These are phyloP conservation scores for Alternaria sp. DNA, from an alignment of 2,329 filamentous ascomycete species.

Conservation along the genomic window DNA sequence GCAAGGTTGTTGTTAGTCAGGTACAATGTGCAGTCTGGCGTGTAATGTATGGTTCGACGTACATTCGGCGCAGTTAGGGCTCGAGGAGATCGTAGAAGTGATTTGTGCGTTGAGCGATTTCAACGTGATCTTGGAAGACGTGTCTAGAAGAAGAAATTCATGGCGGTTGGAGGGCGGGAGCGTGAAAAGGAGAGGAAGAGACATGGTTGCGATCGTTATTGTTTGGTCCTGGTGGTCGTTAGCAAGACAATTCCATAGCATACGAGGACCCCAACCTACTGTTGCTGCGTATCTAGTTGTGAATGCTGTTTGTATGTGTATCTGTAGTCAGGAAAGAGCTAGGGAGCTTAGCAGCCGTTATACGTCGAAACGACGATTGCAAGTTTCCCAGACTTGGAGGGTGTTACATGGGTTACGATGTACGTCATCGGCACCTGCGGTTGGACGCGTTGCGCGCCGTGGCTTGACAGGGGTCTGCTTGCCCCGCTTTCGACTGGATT, in stretches of 20 bases:
- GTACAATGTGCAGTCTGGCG: not conserved
- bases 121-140: constrained; percentile 28
- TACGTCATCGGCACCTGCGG: constrained; percentile 27
- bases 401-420: not conserved
- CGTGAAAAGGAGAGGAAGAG: constrained; percentile 46
- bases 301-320: too few relatives aligned
- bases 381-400: constrained; percentile 9
- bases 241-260: not conserved
- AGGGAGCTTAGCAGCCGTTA: not conserved
- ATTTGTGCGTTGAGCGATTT: constrained; percentile 46
- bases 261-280: not conserved
- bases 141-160: constrained; percentile 43
- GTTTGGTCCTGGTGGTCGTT: not conserved
- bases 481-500: not conserved
- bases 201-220: constrained; percentile 21
- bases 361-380: not conserved
- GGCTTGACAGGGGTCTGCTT: constrained; percentile 16
- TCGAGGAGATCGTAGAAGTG: constrained; percentile 28
- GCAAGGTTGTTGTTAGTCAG: not conserved
- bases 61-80: constrained; percentile 46
- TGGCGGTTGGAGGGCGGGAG: constrained; percentile 44
- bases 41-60: constrained; percentile 1
- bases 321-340: not conserved
- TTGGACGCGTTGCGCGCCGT: constrained; percentile 10
- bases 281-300: not conserved